Conservation (phyloP, 768 basidiomycete genomes). For the Agrocybe pediades region DNA sequence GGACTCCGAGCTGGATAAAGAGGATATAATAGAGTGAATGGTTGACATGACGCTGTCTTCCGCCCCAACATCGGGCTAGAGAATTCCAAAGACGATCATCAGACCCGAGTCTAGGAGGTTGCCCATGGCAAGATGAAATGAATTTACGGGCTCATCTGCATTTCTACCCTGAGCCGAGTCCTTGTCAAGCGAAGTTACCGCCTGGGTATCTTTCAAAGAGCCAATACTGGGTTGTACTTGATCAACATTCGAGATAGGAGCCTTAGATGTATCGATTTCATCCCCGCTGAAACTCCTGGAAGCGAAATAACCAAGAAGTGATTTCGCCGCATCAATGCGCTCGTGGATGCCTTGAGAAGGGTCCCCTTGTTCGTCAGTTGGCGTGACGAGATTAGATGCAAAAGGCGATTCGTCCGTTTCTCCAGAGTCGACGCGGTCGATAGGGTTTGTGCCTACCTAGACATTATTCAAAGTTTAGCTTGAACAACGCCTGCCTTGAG, state of each 20-base stretch:
- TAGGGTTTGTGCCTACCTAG: neutral
- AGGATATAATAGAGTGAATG: slow-evolving; percentile 1
- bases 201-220: neutral
- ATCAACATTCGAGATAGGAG: neutral
- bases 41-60: neutral
- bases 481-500: neutral
- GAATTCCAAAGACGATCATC: too few relatives aligned
- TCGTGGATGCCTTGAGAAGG: slow-evolving; percentile 19
- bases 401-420: slow-evolving; percentile 45
- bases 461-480: neutral
- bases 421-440: slow-evolving; percentile 29
- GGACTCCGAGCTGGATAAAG: slow-evolving; percentile 13
- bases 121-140: too few relatives aligned
- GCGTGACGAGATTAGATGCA: slow-evolving; percentile 41
- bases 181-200: neutral
- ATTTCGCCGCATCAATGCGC: slow-evolving; percentile 15
- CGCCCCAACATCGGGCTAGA: too few relatives aligned
- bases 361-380: slow-evolving; percentile 34
- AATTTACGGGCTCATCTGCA: too few relatives aligned
- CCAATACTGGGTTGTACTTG: neutral
- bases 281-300: slow-evolving; percentile 5
- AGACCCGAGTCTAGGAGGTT: too few relatives aligned
- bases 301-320: slow-evolving; percentile 18
- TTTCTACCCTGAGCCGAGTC: neutral
- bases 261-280: neutral